phyloP scores from a whole-genome alignment of 768 basidiomycete genomes.

The Kwoniella botswanensis region DNA sequence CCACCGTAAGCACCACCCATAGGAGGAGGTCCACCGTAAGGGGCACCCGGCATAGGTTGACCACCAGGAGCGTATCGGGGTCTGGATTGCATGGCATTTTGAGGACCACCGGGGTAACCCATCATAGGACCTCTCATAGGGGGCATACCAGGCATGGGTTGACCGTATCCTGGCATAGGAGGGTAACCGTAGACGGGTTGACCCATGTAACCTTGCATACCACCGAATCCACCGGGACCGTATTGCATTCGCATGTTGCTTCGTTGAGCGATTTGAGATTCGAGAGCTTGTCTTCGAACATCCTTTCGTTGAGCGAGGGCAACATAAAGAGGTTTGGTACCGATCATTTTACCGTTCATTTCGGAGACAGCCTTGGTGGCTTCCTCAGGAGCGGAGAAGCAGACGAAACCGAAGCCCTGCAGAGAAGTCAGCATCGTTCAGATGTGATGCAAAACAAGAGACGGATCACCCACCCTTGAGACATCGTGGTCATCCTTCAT shows the following conservation, averaged over 20 bases:
- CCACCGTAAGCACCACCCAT: conserved; percentile 37
- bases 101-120: conserved; percentile 65
- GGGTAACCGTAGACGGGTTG: conserved; percentile 80
- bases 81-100: conserved; percentile 75
- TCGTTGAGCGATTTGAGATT: conserved; percentile 97
- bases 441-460: conserved; percentile 5
- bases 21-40: conserved; percentile 37
- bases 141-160: conserved; percentile 65
- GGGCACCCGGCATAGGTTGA: conserved; percentile 65
- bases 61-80: conserved; percentile 68
- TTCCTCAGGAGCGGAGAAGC: conserved; percentile 97
- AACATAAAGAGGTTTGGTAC: conserved; percentile 96
- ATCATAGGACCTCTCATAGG: conserved; percentile 61
- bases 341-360: conserved; percentile 99
- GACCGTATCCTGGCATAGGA: conserved; percentile 77
- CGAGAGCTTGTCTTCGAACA: conserved; percentile 95
- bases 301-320: conserved; percentile 98
- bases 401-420: conserved; percentile 94
- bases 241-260: conserved; percentile 92
- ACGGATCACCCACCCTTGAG: conserved; percentile 64
- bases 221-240: conserved; percentile 73
- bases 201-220: conserved; percentile 70
- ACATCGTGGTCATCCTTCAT: conserved; percentile 95
- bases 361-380: conserved; percentile 99
- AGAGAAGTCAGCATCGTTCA: too few relatives aligned